Base-by-base conservation (phyloP, 345 rosid genomes). In the Linum tenue region DNA sequence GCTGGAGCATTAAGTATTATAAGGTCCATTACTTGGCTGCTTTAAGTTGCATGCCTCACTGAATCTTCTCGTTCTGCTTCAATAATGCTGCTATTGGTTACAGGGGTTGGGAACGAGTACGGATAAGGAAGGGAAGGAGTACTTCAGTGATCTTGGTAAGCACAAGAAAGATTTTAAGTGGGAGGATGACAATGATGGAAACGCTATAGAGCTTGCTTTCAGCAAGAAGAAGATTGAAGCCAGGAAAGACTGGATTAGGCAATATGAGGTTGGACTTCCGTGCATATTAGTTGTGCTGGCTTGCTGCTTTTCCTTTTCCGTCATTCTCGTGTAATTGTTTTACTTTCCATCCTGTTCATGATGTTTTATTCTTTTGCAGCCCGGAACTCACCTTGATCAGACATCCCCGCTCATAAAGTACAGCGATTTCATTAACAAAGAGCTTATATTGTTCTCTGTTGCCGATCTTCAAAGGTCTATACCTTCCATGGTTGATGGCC, bases 391-490 rank as follows among this genome's bases (percentile, higher is more conserved):
- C 69, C 99, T 94, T 69, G 97, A 94, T 74, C 92, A 86, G 72
- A 81, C 68, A 41, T 78, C 78, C 67, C 79, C 69, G 65, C 77
- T 73, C 67, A 81, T 95, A 71, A 85, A 79, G 12, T 95, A 87
- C 82, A 87, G 90, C 42, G 97, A 95, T 67, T 95, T 95, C 68
- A 86, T 95, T 35, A 91, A 95, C 73, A 95, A 91, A 79, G 99
- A 95, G 75, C 97, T 95, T 35, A 91, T 95, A 69, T 66, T 91
- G 79, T 91, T 91, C 76, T 95, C 99, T 17, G 78, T 87, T 84
- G 99, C 97, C n/a, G 99, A 87, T 76, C 90, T 91, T 61, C 96
- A 95, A 71, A 83, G 99, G 68, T 91, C 99, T 11, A 95, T 95
- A 65, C 99, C 97, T 15, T 91, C 97, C 3, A 80, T 95, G 95